Percentiles rank a stretch among this genome's conserved stretches.
phyloP scores from a whole-genome alignment of 1,139 yeast species.

The Nakaseomyces nivariensis region DNA sequence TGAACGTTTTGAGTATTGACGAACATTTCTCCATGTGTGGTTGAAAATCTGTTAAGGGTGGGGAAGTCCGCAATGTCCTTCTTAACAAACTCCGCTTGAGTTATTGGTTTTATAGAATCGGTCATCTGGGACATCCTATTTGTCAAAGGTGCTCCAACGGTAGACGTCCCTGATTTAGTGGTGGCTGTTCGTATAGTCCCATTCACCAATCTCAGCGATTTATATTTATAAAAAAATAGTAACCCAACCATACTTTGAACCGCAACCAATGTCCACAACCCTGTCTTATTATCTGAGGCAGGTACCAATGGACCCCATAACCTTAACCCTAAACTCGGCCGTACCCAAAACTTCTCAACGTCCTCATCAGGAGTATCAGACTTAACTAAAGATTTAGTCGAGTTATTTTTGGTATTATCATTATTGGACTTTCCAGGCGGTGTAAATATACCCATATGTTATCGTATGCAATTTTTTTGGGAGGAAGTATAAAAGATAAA shows the following conservation, averaged over 20 bases:
- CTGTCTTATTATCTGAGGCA: constrained; percentile 47
- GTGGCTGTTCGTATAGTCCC: background rate
- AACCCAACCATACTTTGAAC: constrained; percentile 41
- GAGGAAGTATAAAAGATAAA: too few relatives aligned
- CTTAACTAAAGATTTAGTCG: background rate
- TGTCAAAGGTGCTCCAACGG: background rate
- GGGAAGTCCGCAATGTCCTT: constrained; percentile 28
- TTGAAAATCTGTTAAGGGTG: constrained; percentile 27
- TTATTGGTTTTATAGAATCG: too few relatives aligned
- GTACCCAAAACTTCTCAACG: constrained; percentile 22
- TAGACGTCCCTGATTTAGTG: background rate
- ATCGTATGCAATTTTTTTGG: background rate
- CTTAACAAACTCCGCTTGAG: constrained; percentile 6
- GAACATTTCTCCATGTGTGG: constrained; percentile 10
- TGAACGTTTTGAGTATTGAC: background rate
- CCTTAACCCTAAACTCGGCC: constrained; percentile 48
- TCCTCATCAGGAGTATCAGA: constrained; percentile 11
- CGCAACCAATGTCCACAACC: constrained; percentile 39
- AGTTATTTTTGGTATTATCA: background rate
- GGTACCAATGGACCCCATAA: constrained; percentile 60
- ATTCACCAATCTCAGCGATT: constrained; percentile 9
- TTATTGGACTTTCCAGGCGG: constrained; percentile 13
- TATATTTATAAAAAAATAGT: constrained; percentile 19
- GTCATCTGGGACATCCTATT: background rate
- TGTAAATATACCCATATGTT: constrained; percentile 2